Conservation (phyloP, 176 grass and related monocot species). For the Paspalum notatum region DNA sequence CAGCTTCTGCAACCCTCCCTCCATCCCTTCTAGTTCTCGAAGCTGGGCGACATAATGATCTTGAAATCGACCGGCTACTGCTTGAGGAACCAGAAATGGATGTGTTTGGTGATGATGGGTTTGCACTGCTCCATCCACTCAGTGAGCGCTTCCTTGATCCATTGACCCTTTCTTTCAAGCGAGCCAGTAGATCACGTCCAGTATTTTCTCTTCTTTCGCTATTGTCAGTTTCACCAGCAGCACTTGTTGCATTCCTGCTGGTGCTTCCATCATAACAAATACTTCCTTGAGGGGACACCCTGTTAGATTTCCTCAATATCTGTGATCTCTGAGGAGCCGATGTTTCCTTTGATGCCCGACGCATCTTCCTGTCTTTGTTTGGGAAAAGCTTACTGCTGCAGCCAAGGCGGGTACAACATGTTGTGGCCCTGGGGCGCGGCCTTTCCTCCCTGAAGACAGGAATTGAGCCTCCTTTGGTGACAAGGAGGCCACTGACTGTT, state of each 20-base stretch:
- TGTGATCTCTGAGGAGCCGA: constrained; percentile 29
- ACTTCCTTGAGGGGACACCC: constrained; percentile 36
- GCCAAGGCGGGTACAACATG: constrained; percentile 41
- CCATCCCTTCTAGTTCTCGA: constrained; percentile 38
- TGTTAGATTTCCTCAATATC: constrained; percentile 24
- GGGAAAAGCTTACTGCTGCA: constrained; percentile 55
- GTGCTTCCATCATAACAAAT: constrained; percentile 21
- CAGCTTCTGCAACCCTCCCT: background rate
- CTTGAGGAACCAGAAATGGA: constrained; percentile 16
- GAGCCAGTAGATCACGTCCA: constrained; percentile 19
- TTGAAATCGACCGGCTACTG: constrained; percentile 19
- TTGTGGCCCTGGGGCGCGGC: constrained; percentile 29
- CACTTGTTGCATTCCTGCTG: constrained; percentile 21
- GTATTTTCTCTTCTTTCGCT: constrained; percentile 31
- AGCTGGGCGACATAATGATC: constrained; percentile 11
- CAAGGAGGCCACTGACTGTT: constrained; percentile 66
- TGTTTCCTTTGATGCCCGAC: constrained; percentile 24
- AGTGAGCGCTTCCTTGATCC: constrained; percentile 34
- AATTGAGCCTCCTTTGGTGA: constrained; percentile 70
- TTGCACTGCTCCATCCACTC: constrained; percentile 23
- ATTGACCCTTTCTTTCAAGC: constrained; percentile 35
- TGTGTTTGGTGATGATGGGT: constrained; percentile 11
- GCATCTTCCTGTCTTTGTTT: constrained; percentile 48
- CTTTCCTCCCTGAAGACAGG: constrained; percentile 67
- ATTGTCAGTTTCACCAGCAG: constrained; percentile 3